A percentile compares a stretch with the other conserved stretches of the same genome.
These are phyloP conservation scores for Neofusicoccum sp. DNA, from an alignment of 2,329 filamentous ascomycete species.

Conservation along the genomic window DNA sequence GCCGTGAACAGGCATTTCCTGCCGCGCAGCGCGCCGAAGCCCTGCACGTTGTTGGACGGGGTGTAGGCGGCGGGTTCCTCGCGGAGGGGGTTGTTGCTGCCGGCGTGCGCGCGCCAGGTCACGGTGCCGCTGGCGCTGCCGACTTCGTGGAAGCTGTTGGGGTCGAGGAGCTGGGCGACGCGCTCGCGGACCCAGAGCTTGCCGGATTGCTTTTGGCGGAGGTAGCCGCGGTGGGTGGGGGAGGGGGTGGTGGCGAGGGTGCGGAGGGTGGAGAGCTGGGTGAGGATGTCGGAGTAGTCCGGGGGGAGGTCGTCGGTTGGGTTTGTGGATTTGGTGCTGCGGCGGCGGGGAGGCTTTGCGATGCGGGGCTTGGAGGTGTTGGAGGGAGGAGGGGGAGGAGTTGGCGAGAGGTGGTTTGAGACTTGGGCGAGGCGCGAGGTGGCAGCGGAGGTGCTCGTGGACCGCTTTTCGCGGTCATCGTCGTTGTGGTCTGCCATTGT, in stretches of 20 bases:
- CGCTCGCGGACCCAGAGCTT: conserved; percentile 68
- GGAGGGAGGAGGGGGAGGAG: conserved; percentile 6
- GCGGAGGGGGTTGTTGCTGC: conserved; percentile 27
- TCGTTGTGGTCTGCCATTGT: conserved; percentile 14
- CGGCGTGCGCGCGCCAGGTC: conserved; percentile 56
- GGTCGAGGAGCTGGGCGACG: conserved; percentile 60
- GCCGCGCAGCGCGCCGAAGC: conserved; percentile 56
- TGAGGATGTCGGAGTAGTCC: conserved; percentile 64
- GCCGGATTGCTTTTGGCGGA: conserved; percentile 64
- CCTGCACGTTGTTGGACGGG: conserved; percentile 66
- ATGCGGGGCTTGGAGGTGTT: conserved; percentile 14
- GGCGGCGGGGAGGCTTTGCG: conserved; percentile 31
- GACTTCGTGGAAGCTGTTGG: conserved; percentile 60
- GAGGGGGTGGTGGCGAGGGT: conserved; percentile 59
- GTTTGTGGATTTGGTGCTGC: conserved; percentile 41
- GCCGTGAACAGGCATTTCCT: conserved; percentile 63
- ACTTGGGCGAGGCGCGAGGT: conserved; percentile 52
- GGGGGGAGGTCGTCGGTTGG: conserved; percentile 64
- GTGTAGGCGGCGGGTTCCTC: conserved; percentile 56
- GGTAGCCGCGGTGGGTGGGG: conserved; percentile 57
- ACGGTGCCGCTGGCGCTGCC: conserved; percentile 64
- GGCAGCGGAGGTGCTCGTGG: conserved; percentile 29
- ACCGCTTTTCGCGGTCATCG: conserved; percentile 19
- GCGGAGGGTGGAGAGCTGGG: conserved; percentile 57
- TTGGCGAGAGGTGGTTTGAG: conserved; percentile 44